Conservation (phyloP, 2,329 filamentous ascomycete genomes). For the Hypoxylon sp. region DNA sequence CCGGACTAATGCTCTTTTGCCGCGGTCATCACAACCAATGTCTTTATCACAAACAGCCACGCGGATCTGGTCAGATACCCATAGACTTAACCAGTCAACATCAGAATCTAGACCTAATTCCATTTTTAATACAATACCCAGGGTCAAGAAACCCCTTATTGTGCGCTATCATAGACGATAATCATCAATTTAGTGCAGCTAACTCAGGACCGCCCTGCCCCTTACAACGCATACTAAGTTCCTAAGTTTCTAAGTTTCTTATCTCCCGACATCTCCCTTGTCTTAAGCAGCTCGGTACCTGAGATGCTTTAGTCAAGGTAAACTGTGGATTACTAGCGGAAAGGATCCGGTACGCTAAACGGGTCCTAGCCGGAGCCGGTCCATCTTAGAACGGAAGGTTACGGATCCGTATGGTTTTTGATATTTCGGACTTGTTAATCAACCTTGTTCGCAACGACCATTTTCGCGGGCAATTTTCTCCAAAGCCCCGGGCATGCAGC, state of each 20-base stretch:
- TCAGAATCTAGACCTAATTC: neutral
- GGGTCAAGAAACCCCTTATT: neutral
- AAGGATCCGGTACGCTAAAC: slow-evolving; percentile 1
- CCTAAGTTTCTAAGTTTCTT: too few species aligned
- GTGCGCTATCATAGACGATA: too few species aligned
- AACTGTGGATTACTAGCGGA: too few species aligned
- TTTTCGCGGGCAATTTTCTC: neutral
- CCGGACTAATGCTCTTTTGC: neutral
- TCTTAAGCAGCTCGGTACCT: too few species aligned
- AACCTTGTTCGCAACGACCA: slow-evolving; percentile 2
- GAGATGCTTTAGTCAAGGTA: too few species aligned
- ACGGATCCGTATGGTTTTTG: too few species aligned
- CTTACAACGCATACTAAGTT: too few species aligned
- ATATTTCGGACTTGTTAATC: neutral
- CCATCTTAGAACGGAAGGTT: too few species aligned
- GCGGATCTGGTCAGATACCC: slow-evolving; percentile 1
- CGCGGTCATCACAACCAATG: neutral
- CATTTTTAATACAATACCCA: neutral
- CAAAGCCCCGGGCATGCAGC: slow-evolving; percentile 2
- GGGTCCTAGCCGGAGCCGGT: slow-evolving; percentile 1
- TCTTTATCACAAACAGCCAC: neutral
- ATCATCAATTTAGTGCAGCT: too few species aligned
- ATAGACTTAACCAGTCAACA: neutral
- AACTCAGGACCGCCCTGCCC: too few species aligned
- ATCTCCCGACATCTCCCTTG: too few species aligned